These are phyloP conservation scores for Ottelia alismoides DNA, from an alignment of 106 monocot genomes.

Conservation along the genomic window DNA sequence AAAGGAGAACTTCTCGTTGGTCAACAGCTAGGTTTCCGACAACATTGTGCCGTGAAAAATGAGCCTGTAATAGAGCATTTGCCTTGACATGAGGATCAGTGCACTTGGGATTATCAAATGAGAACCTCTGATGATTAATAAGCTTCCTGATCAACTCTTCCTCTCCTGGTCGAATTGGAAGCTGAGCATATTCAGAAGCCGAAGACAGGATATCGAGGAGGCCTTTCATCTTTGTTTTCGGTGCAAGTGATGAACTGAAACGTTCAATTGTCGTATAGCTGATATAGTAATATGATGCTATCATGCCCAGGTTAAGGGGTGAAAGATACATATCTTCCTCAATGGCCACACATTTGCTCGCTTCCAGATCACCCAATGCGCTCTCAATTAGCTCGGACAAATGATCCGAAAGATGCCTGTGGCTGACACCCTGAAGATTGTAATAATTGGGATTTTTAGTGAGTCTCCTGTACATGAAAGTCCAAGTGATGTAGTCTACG, in stretches of 20 bases:
- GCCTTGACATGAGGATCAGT: conserved; percentile 94
- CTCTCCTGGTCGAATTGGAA: conserved; percentile 87
- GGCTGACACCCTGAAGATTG: conserved; percentile 96
- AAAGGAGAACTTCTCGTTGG: conserved; percentile 78
- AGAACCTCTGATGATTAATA: conserved; percentile 83
- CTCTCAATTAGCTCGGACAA: conserved; percentile 82
- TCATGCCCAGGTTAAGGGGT: conserved; percentile 75
- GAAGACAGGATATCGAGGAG: conserved; percentile 80
- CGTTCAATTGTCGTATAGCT: conserved; percentile 90
- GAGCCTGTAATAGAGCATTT: conserved; percentile 79
- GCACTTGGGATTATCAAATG: conserved; percentile 73
- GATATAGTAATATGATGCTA: conserved; percentile 94
- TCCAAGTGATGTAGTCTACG: conserved; percentile 99
- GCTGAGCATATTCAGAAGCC: conserved; percentile 79
- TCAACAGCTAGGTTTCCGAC: conserved; percentile 79
- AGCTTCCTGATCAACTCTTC: conserved; percentile 70
- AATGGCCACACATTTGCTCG: conserved; percentile 79
- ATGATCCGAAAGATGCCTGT: conserved; percentile 93
- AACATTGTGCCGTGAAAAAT: conserved; percentile 72
- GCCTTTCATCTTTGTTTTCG: conserved; percentile 89
- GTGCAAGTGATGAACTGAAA: conserved; percentile 64
- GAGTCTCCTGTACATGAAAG: conserved; percentile 91
- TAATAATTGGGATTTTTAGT: conserved; percentile 92
- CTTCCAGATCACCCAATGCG: conserved; percentile 63
- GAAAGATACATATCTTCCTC: conserved; percentile 97